Evolutionary conservation across 192 early-diverging fungal genomes (phyloP), one percentile per base, ranked within the genome.

Genomic region (Coemansia sp.): DNA sequence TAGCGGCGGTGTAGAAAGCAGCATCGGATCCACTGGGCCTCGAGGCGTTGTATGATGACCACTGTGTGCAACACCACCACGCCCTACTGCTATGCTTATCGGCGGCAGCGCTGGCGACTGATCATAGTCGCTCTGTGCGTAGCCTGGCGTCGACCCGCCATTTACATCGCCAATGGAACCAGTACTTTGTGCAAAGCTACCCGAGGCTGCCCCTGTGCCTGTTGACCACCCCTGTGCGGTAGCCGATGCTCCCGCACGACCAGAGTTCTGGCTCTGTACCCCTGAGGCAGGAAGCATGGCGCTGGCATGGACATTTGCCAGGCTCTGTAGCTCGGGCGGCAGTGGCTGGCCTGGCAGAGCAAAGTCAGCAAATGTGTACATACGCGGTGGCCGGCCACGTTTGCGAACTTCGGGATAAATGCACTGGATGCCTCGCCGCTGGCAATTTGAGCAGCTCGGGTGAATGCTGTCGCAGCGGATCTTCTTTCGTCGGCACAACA

Each of bases 351-450:
- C 79, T 0, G 79, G 69, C 38, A 61, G 47, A 3, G 66, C 79
- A 76, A 81, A 72, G 48, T 75, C 79, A 11, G 79, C 79, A 63
- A 81, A 81, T 51, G 79, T 81, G 61, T 81, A 81, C 62, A 65
- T 72, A n/a, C 79, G 72, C 11, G 73, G 73, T 41, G 79, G 79
- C 9, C 79, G 69, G 11, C 79, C 79, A 4, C 79, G 65, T 60
- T 76, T 75, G 56, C 73, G 69, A 14, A 76, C 69, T 50, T 81
- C 79, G 11, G 79, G 79, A 45, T 83, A 83, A 4, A 83, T 75
- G 57, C 81, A 83, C 47, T 68, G 68, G 52, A 83, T 79, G 12
- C 76, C 81, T 48, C 81, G 65, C 35, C 69, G 71, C 52, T 70
- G 59, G 64, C 81, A 83, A 51, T 78, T 83, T 39, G 67, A 55